Base-by-base conservation (phyloP, 1,284 basidiomycete genomes). In the Abortiporus biennis region DNA sequence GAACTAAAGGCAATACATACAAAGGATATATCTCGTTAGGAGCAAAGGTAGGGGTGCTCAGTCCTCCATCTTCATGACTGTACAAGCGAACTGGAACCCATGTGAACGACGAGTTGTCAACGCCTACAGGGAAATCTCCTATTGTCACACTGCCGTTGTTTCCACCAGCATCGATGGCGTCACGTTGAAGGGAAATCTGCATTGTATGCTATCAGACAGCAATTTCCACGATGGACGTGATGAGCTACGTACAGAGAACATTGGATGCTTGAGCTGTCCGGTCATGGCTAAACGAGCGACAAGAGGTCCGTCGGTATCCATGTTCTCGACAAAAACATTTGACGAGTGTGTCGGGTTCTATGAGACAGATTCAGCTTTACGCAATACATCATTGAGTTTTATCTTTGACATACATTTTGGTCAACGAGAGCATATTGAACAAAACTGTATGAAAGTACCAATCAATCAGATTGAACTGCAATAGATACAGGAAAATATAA, bases 21-120 rank as follows among this genome's bases (percentile, higher is more conserved):
- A 63, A 47, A 25, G 63, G 61, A 44, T 64, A 65, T 8, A 54
- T 54, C 48, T 68, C 66, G 20, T 59, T 45, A 3, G 60, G 49
- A 6, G 66, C 65, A 44, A 63, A 66, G 0, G 54, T 45, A 4
- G 66, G 65, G 3, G 66, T 47, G 21, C 44, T 49, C 15, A 68
- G 46, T 15, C 69, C 69, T 23, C 66, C 67, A 25, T 69, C 59
- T 0, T 44, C 48, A 4, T 60, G 32, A 12, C 51, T 52, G 50
- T 72, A 72, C 16, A 63, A 51, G 8, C 66, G 59, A 4, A 72
- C 65, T 20, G 66, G 66, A 1, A 67, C 63, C 69, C 69, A 72
- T 1, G 65, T 67, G 32, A 72, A 53, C 22, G 56, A 59, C 12
- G 63, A 60, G 45, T 67, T 63, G 38, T 63, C 54, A 9, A 69